Percentiles rank a stretch among this genome's conserved stretches.
Evolutionary conservation across 345 rosid genomes (phyloP).

Genomic region (Populus alba): DNA sequence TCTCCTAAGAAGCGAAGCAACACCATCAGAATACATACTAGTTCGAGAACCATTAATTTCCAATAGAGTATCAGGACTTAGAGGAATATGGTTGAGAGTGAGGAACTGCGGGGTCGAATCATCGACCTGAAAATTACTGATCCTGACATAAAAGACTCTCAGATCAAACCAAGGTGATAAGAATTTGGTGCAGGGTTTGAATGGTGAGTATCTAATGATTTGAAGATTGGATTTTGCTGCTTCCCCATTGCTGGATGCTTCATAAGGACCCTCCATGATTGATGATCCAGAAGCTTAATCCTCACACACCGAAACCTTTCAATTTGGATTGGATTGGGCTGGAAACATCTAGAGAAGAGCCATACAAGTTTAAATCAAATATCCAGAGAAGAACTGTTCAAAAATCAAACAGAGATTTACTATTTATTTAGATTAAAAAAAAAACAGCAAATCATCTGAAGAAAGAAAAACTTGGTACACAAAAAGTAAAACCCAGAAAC

Average conservation of each 20-base stretch:
- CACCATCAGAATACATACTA: constrained; percentile 58
- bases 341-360: constrained; percentile 10
- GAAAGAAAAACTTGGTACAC: neutral
- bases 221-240: constrained; percentile 40
- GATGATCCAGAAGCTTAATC: constrained; percentile 39
- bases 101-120: constrained; percentile 66
- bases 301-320: constrained; percentile 38
- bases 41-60: constrained; percentile 74
- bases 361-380: constrained; percentile 8
- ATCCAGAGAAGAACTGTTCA: constrained; percentile 20
- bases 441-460: neutral
- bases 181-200: constrained; percentile 44
- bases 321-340: constrained; percentile 15
- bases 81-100: constrained; percentile 70
- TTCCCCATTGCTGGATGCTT: constrained; percentile 40
- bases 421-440: neutral
- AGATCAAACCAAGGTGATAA: constrained; percentile 64
- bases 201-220: constrained; percentile 60
- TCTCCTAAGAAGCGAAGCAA: constrained; percentile 62
- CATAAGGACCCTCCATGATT: constrained; percentile 47
- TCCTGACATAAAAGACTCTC: constrained; percentile 85
- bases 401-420: constrained; percentile 7
- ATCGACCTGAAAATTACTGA: constrained; percentile 68
- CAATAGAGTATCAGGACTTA: constrained; percentile 62
- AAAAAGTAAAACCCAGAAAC: constrained; percentile 14